Percentiles rank a stretch among this genome's conserved stretches.
Evolutionary conservation across 257 asterid species (phyloP).

Genomic region (Striga asiatica): DNA sequence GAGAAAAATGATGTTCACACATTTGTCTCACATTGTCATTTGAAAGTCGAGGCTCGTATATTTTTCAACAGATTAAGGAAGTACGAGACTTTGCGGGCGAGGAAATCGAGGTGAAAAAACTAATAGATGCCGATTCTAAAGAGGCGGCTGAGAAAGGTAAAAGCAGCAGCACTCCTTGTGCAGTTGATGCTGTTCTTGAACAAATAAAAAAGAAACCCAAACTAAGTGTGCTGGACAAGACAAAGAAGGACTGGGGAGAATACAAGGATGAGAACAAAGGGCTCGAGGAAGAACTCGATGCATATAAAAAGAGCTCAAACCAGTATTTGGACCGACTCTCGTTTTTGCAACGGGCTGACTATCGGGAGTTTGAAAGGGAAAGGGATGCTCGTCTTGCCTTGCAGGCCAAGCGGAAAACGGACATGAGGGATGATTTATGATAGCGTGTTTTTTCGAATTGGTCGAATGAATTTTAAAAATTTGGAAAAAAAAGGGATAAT

Average conservation of each 20-base stretch:
- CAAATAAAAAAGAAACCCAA: constrained; percentile 88
- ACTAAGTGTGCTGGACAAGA: constrained; percentile 88
- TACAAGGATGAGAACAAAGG: constrained; percentile 82
- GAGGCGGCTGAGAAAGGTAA: constrained; percentile 62
- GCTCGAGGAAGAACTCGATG: constrained; percentile 81
- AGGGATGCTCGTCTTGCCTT: constrained; percentile 80
- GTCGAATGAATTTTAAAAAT: neutral
- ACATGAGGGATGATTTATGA: constrained; percentile 67
- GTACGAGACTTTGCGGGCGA: constrained; percentile 92
- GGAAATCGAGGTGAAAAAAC: constrained; percentile 72
- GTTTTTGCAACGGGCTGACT: constrained; percentile 83
- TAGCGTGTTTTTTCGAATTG: neutral
- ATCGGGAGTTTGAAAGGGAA: constrained; percentile 83
- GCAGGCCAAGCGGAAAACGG: constrained; percentile 73
- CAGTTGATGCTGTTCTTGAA: constrained; percentile 82
- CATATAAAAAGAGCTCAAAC: constrained; percentile 88
- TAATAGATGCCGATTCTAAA: constrained; percentile 49
- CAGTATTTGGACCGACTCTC: constrained; percentile 80
- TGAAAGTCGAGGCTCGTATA: neutral
- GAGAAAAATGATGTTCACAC: neutral
- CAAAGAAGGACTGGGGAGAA: constrained; percentile 96
- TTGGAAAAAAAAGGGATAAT: neutral
- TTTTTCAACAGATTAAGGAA: constrained; percentile 47
- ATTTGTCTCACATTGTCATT: neutral
- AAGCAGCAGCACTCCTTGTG: constrained; percentile 49